phyloP scores from a whole-genome alignment of 1,284 basidiomycete genomes.

The Irpex rosettiformis region DNA sequence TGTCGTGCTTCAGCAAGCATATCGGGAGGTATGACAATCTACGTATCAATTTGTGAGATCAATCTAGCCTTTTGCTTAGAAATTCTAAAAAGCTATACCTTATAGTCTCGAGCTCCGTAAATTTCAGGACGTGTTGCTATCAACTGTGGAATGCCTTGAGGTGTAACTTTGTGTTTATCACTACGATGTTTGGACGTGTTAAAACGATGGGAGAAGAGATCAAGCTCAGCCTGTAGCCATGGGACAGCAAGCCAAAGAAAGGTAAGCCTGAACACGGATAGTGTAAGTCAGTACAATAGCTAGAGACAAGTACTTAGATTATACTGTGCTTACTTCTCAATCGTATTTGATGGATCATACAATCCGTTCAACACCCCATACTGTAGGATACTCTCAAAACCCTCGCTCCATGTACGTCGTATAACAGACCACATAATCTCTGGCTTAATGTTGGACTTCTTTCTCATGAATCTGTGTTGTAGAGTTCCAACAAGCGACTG shows the following conservation, averaged over 20 bases:
- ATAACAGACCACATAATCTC: conserved; percentile 34
- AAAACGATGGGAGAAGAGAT: conserved; percentile 21
- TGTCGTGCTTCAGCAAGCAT: conserved; percentile 20
- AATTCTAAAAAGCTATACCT: conserved; percentile 18
- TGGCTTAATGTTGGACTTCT: conserved; percentile 33
- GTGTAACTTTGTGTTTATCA: conserved; percentile 30
- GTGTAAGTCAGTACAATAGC: neutral
- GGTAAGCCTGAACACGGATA: neutral
- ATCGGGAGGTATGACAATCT: conserved; percentile 11
- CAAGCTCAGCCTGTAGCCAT: conserved; percentile 34
- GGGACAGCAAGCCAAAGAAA: conserved; percentile 18
- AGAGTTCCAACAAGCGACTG: conserved; percentile 29
- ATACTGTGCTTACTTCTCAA: conserved; percentile 1
- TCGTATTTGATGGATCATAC: conserved; percentile 1
- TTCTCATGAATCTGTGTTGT: conserved; percentile 31
- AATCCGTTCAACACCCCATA: neutral
- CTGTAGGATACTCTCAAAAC: conserved; percentile 31
- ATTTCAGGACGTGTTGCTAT: conserved; percentile 21
- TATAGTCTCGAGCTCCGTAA: conserved; percentile 23
- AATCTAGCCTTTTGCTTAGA: neutral
- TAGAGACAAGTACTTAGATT: neutral
- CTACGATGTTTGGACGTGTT: conserved; percentile 23
- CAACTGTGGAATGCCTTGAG: conserved; percentile 27
- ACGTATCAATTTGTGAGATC: neutral
- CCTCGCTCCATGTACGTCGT: conserved; percentile 25